A percentile compares a stretch with the other conserved stretches of the same genome.
Conservation (phyloP, 441 rosid species). For the Populus hybrid region DNA sequence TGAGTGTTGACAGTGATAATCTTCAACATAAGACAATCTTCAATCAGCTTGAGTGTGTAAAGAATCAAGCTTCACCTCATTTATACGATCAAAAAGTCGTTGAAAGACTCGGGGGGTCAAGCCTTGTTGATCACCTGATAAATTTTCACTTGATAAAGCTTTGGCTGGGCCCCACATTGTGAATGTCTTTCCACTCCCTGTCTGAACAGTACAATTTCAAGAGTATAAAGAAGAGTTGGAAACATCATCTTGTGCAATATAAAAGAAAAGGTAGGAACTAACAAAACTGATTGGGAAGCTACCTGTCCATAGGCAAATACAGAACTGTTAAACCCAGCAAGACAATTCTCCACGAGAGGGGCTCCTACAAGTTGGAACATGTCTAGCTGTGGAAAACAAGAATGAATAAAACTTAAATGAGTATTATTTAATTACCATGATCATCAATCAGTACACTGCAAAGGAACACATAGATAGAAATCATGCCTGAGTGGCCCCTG, state of each 20-base stretch:
- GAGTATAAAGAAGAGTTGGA: conserved; percentile 9
- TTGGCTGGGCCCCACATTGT: conserved; percentile 99
- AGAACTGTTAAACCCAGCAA: conserved; percentile 97
- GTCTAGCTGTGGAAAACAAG: conserved; percentile 55
- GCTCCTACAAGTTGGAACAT: conserved; percentile 85
- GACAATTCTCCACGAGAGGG: conserved; percentile 96
- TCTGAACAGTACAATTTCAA: conserved; percentile 45
- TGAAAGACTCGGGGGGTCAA: conserved; percentile 93
- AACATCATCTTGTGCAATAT: not conserved
- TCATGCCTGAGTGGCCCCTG: conserved; percentile 72
- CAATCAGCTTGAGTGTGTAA: conserved; percentile 7
- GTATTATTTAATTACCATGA: not conserved
- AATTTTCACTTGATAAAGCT: conserved; percentile 65
- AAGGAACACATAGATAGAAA: not conserved
- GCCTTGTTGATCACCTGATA: conserved; percentile 79
- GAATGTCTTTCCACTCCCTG: conserved; percentile 99
- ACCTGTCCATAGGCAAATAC: conserved; percentile 99
- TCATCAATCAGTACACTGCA: not conserved
- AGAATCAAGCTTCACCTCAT: conserved; percentile 54
- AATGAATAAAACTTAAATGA: conserved; percentile 4
- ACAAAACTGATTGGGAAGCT: conserved; percentile 3
- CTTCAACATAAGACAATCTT: conserved; percentile 1
- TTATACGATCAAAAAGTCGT: conserved; percentile 72
- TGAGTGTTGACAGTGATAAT: conserved; percentile 5
- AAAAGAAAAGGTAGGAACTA: not conserved